Conservation (phyloP, 306 rosid species). For the Fagus sylvatica region DNA sequence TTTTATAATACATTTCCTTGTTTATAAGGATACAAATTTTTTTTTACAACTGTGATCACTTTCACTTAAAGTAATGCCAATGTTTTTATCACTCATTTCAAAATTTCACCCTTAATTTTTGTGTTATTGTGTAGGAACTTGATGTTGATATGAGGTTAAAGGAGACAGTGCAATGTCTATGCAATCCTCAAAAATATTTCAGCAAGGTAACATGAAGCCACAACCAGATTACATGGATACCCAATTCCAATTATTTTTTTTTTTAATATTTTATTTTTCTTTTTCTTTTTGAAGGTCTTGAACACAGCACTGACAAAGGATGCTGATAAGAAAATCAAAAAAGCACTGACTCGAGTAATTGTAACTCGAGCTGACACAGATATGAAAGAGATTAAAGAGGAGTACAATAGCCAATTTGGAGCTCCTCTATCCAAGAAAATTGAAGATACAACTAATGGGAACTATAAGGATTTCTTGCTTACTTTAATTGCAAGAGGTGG, state of each 20-base stretch:
- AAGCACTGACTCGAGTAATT: slow-evolving; percentile 75
- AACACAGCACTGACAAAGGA: slow-evolving; percentile 53
- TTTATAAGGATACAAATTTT: too few species aligned
- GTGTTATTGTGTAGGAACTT: slow-evolving; percentile 69
- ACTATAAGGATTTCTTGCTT: slow-evolving; percentile 81
- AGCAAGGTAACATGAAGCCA: slow-evolving; percentile 49
- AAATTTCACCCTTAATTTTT: neutral
- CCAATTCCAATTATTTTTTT: neutral
- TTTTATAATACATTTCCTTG: too few species aligned
- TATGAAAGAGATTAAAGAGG: slow-evolving; percentile 62
- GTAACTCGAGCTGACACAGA: slow-evolving; percentile 77
- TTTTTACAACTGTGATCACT: too few species aligned
- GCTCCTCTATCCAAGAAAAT: slow-evolving; percentile 55
- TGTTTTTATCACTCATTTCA: too few species aligned
- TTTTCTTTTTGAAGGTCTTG: slow-evolving; percentile 43
- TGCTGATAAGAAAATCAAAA: slow-evolving; percentile 56
- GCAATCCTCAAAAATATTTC: slow-evolving; percentile 63
- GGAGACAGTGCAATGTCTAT: slow-evolving; percentile 72
- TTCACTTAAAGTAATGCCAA: too few species aligned
- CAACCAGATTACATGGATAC: neutral
- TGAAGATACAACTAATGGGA: slow-evolving; percentile 66
- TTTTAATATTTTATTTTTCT: neutral
- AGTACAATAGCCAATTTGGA: slow-evolving; percentile 52
- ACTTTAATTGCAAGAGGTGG: slow-evolving; percentile 59
- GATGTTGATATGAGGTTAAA: slow-evolving; percentile 48